Evolutionary conservation across 495 filamentous ascomycete genomes (phyloP), one percentile per base, ranked within the genome.

Genomic region (Parmelia sp.): DNA sequence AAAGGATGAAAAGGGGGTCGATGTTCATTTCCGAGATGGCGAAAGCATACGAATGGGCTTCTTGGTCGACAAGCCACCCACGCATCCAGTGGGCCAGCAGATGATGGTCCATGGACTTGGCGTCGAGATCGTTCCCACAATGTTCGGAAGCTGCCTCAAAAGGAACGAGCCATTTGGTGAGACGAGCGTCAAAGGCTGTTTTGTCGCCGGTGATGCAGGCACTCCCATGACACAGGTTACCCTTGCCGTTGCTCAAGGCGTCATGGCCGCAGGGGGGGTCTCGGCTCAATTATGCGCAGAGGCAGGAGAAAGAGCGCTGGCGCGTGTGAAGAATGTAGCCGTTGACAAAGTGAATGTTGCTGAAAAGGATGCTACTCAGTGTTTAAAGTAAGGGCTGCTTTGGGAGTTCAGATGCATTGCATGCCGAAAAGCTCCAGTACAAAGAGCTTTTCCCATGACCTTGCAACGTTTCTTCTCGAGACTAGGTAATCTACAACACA

Each of bases 181-280:
- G 53, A 63, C 36, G 35, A 64, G 33, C 56, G 39, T 66, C 23
- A 62, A 53, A 36, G 60, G 64, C 23, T 63, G 49, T 11, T 66
- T 64, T 58, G 49, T 58, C 9, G 61, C 47, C 9, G 65, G 65
- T 4, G 61, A 64, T 37, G 47, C 61, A 27, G 51, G 40, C 12
- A 44, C 21, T 23, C 36, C 47, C 21, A 23, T 57, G 49, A 66
- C 57, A 25, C 39, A 47, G 19, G 27, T 49, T 21, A 62, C 58
- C 2, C 25, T 63, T 37, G 65, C 65, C 27, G 31, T 64, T 5
- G 29, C 47, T 33, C 58, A 61, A 29, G 70, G 73, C 14, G 65
- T 66, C 35, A 42, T 47, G 21, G 40, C 55, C 37, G 69, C 64
- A 17, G 67, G 29, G 21, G 71, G 71, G 9, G 36, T 70, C 35